Conservation (phyloP, 129 eudicot genomes). For the Artemisia argyi region DNA sequence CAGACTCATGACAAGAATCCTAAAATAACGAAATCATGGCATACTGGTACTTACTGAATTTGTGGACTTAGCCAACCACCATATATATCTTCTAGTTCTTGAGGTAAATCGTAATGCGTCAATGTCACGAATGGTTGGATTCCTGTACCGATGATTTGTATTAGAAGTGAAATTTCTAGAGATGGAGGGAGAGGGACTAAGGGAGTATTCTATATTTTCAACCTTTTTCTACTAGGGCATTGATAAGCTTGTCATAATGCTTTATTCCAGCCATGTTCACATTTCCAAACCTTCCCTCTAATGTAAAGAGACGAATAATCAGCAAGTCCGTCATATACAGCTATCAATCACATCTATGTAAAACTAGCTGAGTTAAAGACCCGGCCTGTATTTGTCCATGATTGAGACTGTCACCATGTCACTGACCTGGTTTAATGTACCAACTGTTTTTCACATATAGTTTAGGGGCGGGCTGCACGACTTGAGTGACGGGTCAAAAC, state of each 20-base stretch:
- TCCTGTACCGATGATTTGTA: constrained; percentile 38
- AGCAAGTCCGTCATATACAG: neutral
- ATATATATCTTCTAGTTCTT: constrained; percentile 77
- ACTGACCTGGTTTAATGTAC: neutral
- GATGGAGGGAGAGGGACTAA: neutral
- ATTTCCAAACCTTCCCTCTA: constrained; percentile 70
- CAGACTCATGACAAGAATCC: no score
- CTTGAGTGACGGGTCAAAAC: no score
- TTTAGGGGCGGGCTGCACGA: no score
- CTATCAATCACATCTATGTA: neutral
- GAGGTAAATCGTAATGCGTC: constrained; percentile 71
- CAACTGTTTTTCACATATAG: no score
- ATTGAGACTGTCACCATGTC: neutral
- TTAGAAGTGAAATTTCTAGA: neutral
- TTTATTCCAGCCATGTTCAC: constrained; percentile 65
- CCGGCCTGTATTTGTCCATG: no score
- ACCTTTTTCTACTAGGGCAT: constrained; percentile 67
- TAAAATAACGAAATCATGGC: neutral
- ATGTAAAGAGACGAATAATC: neutral
- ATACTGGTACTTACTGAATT: constrained; percentile 36
- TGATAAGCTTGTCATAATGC: constrained; percentile 62
- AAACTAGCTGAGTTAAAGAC: no score
- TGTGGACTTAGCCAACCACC: constrained; percentile 76
- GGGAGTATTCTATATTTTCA: neutral
- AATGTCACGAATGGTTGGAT: constrained; percentile 76